These are phyloP conservation scores for Recurvomyces mirabilis DNA, from an alignment of 495 filamentous ascomycete genomes.

Conservation along the genomic window DNA sequence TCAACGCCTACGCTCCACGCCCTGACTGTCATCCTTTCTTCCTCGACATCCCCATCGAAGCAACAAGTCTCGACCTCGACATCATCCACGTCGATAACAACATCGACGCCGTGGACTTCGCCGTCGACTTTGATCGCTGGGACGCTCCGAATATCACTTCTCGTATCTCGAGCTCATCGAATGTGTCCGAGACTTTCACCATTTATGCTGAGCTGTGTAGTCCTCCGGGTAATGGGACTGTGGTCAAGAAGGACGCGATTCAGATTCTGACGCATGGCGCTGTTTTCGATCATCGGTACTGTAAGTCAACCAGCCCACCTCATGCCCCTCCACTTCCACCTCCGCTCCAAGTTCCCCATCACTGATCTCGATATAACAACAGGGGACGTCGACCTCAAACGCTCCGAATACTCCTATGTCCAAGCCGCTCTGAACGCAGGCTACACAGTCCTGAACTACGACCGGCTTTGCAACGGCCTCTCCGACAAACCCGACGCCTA, in stretches of 20 bases:
- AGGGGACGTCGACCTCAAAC: neutral
- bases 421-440: neutral
- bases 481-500: conserved; percentile 7
- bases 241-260: neutral
- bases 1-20: too few species aligned
- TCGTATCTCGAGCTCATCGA: neutral
- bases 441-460: conserved; percentile 2
- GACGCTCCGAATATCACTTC: neutral
- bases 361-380: too few species aligned
- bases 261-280: conserved; percentile 2
- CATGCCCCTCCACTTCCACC: neutral
- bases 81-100: neutral
- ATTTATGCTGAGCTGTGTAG: conserved; percentile 1
- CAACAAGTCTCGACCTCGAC: neutral
- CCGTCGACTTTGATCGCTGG: neutral
- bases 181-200: neutral
- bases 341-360: too few species aligned
- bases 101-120: neutral
- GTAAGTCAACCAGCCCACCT: neutral
- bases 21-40: neutral
- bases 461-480: conserved; percentile 1
- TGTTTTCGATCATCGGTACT: conserved; percentile 2
- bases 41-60: neutral
- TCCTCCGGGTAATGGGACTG: neutral
- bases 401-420: neutral